Percentiles rank a stretch among this genome's conserved stretches.
These are phyloP conservation scores for Fusarium irregulare DNA, from an alignment of 2,329 filamentous ascomycete species.

Conservation along the genomic window DNA sequence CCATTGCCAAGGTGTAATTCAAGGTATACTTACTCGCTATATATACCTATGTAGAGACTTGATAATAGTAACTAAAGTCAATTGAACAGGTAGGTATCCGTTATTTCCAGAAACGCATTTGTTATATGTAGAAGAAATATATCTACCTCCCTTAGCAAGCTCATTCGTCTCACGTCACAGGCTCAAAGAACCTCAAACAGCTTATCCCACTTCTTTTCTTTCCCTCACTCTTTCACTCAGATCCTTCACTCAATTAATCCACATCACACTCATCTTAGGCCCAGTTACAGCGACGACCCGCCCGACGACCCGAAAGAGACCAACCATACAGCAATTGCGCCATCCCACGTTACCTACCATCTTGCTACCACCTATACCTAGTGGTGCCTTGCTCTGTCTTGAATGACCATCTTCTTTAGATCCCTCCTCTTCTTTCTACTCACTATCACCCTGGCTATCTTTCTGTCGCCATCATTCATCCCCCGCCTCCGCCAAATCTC, in stretches of 20 bases:
- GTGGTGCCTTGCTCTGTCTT: slow-evolving; percentile 5
- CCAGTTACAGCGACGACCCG: slow-evolving; percentile 39
- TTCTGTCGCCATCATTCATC: slow-evolving; percentile 43
- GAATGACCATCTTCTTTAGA: slow-evolving; percentile 12
- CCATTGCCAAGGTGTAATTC: neutral
- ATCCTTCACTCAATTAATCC: slow-evolving; percentile 18
- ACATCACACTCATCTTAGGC: slow-evolving; percentile 26
- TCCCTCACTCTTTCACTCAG: neutral
- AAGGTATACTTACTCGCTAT: neutral
- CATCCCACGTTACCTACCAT: slow-evolving; percentile 36
- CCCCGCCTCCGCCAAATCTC: slow-evolving; percentile 47
- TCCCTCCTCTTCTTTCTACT: slow-evolving; percentile 38
- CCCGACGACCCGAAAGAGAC: slow-evolving; percentile 42
- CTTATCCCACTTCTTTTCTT: slow-evolving; percentile 33
- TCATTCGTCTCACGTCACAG: slow-evolving; percentile 10
- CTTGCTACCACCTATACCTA: neutral
- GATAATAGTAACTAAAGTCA: neutral
- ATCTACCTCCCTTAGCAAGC: neutral
- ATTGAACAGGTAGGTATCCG: neutral
- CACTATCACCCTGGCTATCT: slow-evolving; percentile 46
- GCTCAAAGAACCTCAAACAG: slow-evolving; percentile 1
- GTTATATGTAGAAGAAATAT: too few species aligned
- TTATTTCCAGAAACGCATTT: too few species aligned
- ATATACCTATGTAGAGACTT: neutral
- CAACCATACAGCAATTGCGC: slow-evolving; percentile 30